Conservation (phyloP, 2,329 filamentous ascomycete genomes). For the Peltaster fructicola region DNA sequence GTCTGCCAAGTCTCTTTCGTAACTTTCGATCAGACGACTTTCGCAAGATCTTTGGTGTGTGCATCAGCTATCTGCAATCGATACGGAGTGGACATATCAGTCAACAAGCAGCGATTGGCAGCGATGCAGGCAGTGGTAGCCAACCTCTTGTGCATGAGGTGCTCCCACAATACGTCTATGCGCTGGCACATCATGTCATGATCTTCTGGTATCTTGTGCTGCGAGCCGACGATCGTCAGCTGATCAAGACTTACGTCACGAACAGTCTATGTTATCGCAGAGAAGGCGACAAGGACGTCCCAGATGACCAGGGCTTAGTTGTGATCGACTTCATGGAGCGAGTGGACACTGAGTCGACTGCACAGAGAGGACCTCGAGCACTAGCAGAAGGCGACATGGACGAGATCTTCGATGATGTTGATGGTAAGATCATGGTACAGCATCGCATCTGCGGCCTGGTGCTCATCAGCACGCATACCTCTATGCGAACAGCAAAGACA, state of each 20-base stretch:
- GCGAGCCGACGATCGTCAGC: constrained; percentile 65
- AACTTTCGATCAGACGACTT: constrained; percentile 81
- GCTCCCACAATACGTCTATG: constrained; percentile 55
- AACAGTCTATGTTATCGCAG: constrained; percentile 67
- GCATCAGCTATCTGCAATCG: constrained; percentile 81
- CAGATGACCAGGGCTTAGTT: constrained; percentile 85
- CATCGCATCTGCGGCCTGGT: constrained; percentile 59
- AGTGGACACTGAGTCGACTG: constrained; percentile 12
- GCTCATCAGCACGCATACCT: constrained; percentile 57
- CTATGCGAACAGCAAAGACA: constrained; percentile 23
- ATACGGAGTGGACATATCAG: constrained; percentile 50
- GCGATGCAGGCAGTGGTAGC: constrained; percentile 4
- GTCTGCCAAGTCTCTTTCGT: constrained; percentile 62
- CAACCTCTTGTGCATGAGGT: constrained; percentile 3
- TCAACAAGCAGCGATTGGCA: constrained; percentile 20
- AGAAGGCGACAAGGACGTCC: constrained; percentile 50
- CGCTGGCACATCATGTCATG: constrained; percentile 85
- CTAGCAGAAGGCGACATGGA: constrained; percentile 1
- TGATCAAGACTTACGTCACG: constrained; percentile 77
- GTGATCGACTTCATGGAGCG: constrained; percentile 59
- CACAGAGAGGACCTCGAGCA: no score
- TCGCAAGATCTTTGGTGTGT: constrained; percentile 86
- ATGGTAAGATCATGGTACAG: constrained; percentile 49
- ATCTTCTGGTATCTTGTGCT: constrained; percentile 92
- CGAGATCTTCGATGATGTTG: constrained; percentile 38